Conservation (phyloP, 1,284 basidiomycete species). For the Pholiota adiposa region DNA sequence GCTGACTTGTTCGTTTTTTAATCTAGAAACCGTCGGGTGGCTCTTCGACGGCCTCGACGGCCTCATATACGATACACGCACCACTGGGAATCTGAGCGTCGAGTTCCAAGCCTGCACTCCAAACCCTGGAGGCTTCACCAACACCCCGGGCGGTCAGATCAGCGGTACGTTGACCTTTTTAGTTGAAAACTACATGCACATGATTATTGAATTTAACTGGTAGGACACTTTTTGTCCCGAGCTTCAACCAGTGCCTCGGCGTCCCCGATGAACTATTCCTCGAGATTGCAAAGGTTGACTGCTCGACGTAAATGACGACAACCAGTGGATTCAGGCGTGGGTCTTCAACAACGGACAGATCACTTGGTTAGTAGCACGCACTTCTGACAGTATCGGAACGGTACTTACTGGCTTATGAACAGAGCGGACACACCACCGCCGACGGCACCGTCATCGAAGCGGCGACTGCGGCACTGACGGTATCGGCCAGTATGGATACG, state of each 20-base stretch:
- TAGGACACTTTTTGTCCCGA: slow-evolving; percentile 6
- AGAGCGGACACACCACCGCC: slow-evolving; percentile 9
- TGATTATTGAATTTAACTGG: not conserved
- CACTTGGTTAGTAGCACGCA: slow-evolving; percentile 1
- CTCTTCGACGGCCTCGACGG: slow-evolving; percentile 7
- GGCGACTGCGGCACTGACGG: slow-evolving; percentile 12
- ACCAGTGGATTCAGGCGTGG: slow-evolving; percentile 1
- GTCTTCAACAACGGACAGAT: slow-evolving; percentile 7
- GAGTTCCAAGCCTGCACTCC: slow-evolving; percentile 12
- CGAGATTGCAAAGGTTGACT: not conserved
- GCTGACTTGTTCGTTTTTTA: not conserved
- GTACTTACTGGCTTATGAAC: not conserved
- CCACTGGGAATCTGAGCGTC: slow-evolving; percentile 1
- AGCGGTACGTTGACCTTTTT: not conserved
- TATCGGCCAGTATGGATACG: slow-evolving; percentile 9
- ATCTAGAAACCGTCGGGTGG: slow-evolving; percentile 7
- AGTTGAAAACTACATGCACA: not conserved
- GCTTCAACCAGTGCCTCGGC: slow-evolving; percentile 10
- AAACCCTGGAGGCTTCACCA: slow-evolving; percentile 7
- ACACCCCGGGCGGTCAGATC: slow-evolving; percentile 7
- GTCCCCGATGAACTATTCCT: slow-evolving; percentile 8
- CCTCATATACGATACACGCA: slow-evolving; percentile 5
- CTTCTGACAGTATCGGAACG: not conserved
- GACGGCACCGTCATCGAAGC: slow-evolving; percentile 8
- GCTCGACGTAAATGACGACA: slow-evolving; percentile 5